phyloP scores from a whole-genome alignment of 345 rosid genomes.

The Aquilaria sinensis region DNA sequence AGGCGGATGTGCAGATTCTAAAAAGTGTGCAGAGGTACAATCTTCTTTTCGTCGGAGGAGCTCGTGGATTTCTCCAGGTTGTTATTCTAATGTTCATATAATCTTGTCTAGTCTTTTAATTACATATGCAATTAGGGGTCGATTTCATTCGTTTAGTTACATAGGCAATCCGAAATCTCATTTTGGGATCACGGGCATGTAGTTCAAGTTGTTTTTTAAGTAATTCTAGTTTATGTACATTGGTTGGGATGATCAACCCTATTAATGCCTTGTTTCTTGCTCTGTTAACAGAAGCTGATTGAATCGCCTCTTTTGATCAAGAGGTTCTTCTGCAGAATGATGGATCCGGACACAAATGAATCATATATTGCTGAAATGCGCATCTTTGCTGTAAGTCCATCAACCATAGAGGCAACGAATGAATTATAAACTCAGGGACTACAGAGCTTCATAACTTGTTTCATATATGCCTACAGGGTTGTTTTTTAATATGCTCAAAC shows the following conservation, averaged over 20 bases:
- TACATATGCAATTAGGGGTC: not conserved
- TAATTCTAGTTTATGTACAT: not conserved
- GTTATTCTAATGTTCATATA: not conserved
- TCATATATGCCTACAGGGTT: too few species aligned
- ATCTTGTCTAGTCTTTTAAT: not conserved
- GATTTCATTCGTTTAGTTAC: not conserved
- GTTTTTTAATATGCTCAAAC: too few species aligned
- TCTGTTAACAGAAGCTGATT: slow-evolving; percentile 45
- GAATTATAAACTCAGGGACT: too few species aligned
- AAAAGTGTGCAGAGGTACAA: slow-evolving; percentile 58
- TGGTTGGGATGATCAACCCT: not conserved
- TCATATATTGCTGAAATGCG: slow-evolving; percentile 56
- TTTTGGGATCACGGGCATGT: not conserved
- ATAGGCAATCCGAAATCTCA: not conserved
- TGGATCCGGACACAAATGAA: slow-evolving; percentile 70
- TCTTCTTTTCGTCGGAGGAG: slow-evolving; percentile 68
- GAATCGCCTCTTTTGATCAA: slow-evolving; percentile 64
- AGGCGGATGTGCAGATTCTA: slow-evolving; percentile 51
- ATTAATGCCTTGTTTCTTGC: slow-evolving; percentile 12
- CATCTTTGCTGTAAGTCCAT: slow-evolving; percentile 59
- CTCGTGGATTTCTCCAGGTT: slow-evolving; percentile 62
- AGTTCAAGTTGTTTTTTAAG: not conserved
- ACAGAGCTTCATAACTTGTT: too few species aligned
- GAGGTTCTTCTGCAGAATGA: slow-evolving; percentile 52
- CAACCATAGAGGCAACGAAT: not conserved